phyloP scores from a whole-genome alignment of 306 rosid species.

The Vachellia collinsii region DNA sequence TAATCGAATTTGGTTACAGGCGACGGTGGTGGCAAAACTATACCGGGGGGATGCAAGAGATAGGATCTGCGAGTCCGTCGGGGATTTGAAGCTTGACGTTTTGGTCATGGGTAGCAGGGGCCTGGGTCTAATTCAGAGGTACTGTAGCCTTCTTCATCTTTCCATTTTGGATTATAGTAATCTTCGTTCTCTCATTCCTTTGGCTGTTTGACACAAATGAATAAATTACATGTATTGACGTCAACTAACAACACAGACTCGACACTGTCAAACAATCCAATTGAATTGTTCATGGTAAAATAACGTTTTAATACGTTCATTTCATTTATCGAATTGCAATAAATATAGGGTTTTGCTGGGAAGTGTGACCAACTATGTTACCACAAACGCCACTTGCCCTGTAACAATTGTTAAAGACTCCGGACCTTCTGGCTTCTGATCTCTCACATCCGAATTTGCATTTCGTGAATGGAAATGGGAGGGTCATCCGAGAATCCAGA shows the following conservation, averaged over 20 bases:
- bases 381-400: constrained; percentile 52
- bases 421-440: constrained; percentile 35
- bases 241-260: background rate
- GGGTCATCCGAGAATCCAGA: background rate
- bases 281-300: constrained; percentile 13
- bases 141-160: background rate
- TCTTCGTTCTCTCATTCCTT: background rate
- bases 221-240: background rate
- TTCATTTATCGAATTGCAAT: constrained; percentile 15
- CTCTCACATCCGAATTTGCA: background rate
- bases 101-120: constrained; percentile 69
- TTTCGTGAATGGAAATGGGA: background rate
- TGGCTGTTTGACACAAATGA: background rate
- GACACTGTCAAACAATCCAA: background rate
- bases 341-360: constrained; percentile 57
- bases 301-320: background rate
- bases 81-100: constrained; percentile 52
- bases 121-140: constrained; percentile 58
- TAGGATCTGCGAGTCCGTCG: constrained; percentile 42
- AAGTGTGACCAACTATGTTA: constrained; percentile 58
- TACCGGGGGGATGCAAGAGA: constrained; percentile 70
- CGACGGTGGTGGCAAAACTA: constrained; percentile 50
- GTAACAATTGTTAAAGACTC: constrained; percentile 52
- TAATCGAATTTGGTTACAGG: constrained; percentile 39
- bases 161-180: background rate